phyloP scores from a whole-genome alignment of 2,329 filamentous ascomycete species.

The Alternaria ethzedia region DNA sequence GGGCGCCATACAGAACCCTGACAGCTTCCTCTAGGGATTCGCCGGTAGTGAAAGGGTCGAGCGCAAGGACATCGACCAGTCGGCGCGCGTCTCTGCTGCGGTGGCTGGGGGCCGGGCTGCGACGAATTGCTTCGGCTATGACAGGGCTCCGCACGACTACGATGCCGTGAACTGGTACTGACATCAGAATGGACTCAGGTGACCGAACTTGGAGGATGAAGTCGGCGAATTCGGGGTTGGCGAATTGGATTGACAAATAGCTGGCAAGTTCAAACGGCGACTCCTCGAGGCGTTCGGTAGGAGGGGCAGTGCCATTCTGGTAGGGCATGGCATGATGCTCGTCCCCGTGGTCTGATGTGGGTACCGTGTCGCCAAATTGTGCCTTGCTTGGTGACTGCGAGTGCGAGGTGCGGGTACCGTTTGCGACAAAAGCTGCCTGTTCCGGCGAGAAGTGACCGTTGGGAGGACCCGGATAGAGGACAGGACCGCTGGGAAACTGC shows the following conservation, averaged over 20 bases:
- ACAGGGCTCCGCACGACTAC: slow-evolving; percentile 45
- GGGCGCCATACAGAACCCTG: slow-evolving; percentile 46
- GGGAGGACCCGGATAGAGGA: slow-evolving; percentile 25
- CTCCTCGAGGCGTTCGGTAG: slow-evolving; percentile 28
- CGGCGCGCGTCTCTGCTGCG: slow-evolving; percentile 34
- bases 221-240: slow-evolving; percentile 46
- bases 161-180: slow-evolving; percentile 45
- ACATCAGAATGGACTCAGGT: slow-evolving; percentile 32
- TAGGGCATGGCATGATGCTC: slow-evolving; percentile 23
- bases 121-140: slow-evolving; percentile 39
- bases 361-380: slow-evolving; percentile 32
- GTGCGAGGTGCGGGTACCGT: slow-evolving; percentile 37
- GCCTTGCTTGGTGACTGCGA: slow-evolving; percentile 45
- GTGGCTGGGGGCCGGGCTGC: slow-evolving; percentile 23
- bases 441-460: slow-evolving; percentile 27
- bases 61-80: slow-evolving; percentile 34
- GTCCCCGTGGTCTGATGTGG: slow-evolving; percentile 27
- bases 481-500: slow-evolving; percentile 18
- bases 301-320: slow-evolving; percentile 23
- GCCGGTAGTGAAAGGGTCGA: slow-evolving; percentile 35
- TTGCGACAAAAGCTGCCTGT: slow-evolving; percentile 23
- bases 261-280: slow-evolving; percentile 39
- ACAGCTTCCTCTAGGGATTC: slow-evolving; percentile 44
- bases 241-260: slow-evolving; percentile 44
- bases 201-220: slow-evolving; percentile 45